phyloP scores from a whole-genome alignment of 1,139 yeast genomes.

The Nakaseomyces nivariensis region DNA sequence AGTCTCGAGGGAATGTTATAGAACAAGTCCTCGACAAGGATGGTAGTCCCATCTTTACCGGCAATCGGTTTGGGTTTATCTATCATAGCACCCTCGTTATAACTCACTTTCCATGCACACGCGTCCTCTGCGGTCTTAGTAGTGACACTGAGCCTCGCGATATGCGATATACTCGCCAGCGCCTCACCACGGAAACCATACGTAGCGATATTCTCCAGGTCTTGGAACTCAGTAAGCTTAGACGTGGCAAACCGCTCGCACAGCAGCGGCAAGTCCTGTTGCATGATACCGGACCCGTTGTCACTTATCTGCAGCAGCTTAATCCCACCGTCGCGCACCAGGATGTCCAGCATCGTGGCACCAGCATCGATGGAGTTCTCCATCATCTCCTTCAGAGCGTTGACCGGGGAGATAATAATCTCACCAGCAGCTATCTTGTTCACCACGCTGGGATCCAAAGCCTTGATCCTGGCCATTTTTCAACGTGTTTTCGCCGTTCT shows the following conservation, averaged over 20 bases:
- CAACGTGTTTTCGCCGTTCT: background rate
- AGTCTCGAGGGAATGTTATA: conserved; percentile 79
- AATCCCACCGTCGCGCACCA: conserved; percentile 57
- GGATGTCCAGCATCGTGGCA: conserved; percentile 50
- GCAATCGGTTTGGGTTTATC: conserved; percentile 66
- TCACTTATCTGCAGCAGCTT: conserved; percentile 57
- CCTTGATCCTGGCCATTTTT: conserved; percentile 11
- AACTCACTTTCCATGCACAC: conserved; percentile 62
- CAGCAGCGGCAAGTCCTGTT: conserved; percentile 47
- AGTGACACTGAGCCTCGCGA: conserved; percentile 60
- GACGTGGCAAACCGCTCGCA: conserved; percentile 70
- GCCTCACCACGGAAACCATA: conserved; percentile 85
- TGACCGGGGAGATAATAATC: conserved; percentile 86
- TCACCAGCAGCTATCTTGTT: conserved; percentile 97
- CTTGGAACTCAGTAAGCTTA: conserved; percentile 45
- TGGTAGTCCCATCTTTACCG: conserved; percentile 79
- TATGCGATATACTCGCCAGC: conserved; percentile 56
- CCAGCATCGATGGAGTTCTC: conserved; percentile 77
- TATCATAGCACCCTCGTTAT: conserved; percentile 50
- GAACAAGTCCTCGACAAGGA: conserved; percentile 79
- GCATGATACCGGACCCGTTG: conserved; percentile 64
- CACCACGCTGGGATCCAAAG: conserved; percentile 42
- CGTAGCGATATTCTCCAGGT: conserved; percentile 41
- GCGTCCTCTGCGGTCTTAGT: conserved; percentile 55
- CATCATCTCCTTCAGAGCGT: conserved; percentile 66